Base-by-base conservation (phyloP, 2,329 filamentous ascomycete genomes). In the Clonostachys sp. region DNA sequence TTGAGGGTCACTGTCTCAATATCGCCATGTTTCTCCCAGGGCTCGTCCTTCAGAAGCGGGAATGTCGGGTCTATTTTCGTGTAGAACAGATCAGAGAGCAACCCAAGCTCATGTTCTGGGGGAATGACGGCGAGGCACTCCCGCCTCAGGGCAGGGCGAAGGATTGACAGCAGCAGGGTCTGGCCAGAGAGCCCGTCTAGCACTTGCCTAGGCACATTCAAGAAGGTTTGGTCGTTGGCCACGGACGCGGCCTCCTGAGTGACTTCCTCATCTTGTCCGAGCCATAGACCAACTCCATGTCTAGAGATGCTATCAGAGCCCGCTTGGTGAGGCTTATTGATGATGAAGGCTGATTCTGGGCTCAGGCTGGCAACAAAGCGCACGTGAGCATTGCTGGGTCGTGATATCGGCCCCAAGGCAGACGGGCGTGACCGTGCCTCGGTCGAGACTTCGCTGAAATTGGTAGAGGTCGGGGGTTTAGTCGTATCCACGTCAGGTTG, bases 301-400 rank as follows among this genome's bases (percentile, higher is more conserved):
- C 46, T 54, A 12, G 52, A 48, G 41, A 50, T 48, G 35, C 45
- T 48, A 10, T 45, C 30, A 18, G 38, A 24, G 6, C 49, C 49
- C 12, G 41, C 40, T 13, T 39, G 42, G 14, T 38, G 46, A 14
- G 42, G 46, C 20, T 40, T 44, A 20, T 55, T 52, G 38, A 52
- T 53, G 17, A 58, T 51, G 44, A 58, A 58, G 5, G 55, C 50
- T 4, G 53, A 55, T 35, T 58, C 55, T 5, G 56, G 56, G 45
- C 53, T 56, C 13, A 58, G 42, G 41, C 57, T 51, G 13, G 53
- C 55, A 18, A 58, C 55, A 35, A 58, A 58, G 40, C 48, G 51
- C 38, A 48, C 44, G 34, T 41, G 48, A 35, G 46, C 50, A 12
- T 55, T 45, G 36, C 45, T 44, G 10, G 43, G 6, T 5, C 30